Conservation (phyloP, 2,329 filamentous ascomycete genomes). For the Cladosporium austrohemisphaericum region DNA sequence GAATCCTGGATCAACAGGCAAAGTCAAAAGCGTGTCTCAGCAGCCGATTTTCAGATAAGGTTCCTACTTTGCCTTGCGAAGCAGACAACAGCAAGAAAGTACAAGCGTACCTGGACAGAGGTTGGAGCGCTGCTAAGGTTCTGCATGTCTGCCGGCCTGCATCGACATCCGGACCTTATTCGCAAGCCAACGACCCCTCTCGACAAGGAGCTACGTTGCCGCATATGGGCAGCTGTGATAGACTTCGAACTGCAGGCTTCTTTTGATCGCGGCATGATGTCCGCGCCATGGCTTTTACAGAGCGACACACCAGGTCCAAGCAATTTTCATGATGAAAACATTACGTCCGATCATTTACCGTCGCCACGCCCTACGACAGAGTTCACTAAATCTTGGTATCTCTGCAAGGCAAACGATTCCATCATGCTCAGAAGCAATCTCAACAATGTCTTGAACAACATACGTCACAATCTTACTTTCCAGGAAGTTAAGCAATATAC, state of each 20-base stretch:
- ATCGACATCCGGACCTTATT: constrained; percentile 45
- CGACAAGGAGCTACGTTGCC: constrained; percentile 52
- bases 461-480: constrained; percentile 27
- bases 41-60: constrained; percentile 49
- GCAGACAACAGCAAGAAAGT: constrained; percentile 49
- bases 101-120: constrained; percentile 53
- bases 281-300: constrained; percentile 39
- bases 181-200: constrained; percentile 38
- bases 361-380: constrained; percentile 20
- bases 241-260: constrained; percentile 56
- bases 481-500: constrained; percentile 32
- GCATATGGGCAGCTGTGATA: constrained; percentile 55
- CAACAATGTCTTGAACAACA: constrained; percentile 31
- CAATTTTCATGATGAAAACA: constrained; percentile 50
- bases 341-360: constrained; percentile 31
- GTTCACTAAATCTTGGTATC: constrained; percentile 29
- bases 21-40: constrained; percentile 51
- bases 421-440: constrained; percentile 26
- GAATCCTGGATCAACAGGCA: constrained; percentile 44
- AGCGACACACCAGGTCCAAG: constrained; percentile 49
- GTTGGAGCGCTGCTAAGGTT: constrained; percentile 50
- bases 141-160: constrained; percentile 52
- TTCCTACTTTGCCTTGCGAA: constrained; percentile 51
- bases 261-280: constrained; percentile 53
- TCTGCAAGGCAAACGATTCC: constrained; percentile 24